Base-by-base conservation (phyloP, 1,139 yeast species). In the Yamadazyma pseudoaaseri region DNA sequence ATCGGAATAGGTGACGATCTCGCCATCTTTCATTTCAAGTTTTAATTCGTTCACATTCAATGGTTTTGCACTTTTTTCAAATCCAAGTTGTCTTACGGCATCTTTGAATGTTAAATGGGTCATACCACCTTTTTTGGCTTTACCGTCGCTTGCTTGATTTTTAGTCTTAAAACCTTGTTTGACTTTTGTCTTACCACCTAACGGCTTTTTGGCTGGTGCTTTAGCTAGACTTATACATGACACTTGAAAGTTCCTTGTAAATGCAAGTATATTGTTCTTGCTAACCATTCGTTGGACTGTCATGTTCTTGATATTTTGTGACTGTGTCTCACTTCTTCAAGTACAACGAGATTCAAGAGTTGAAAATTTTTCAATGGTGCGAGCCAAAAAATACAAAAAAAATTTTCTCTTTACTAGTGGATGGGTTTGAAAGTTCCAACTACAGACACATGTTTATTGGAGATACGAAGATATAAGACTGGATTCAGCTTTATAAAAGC, bases 81-180 rank as follows among this genome's bases (percentile, higher is more conserved):
- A 64, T 11, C 58, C 58, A 41, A 66, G 52, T 5, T 47, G 42
- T 26, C 65, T 50, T 16, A 69, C 70, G 7, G 74, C 73, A 39
- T 67, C 72, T 30, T 51, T 52, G 45, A 67, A 70, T 28, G 47
- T 49, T 31, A 63, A 56, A 43, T 66, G 74, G 40, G 74, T 67
- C 67, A 67, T 67, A 35, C 73, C 72, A 10, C 66, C 60, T 42
- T 65, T 66, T 44, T 61, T 66, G 26, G 51, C 57, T 45, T 58
- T 64, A 21, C 42, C 33, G 15, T 45, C 47, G 17, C 33, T 37
- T 5, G 34, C 27, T 23, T 39, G 49, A 31, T 50, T 43, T 34
- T 48, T 48, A 20, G 44, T 36, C 36, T 54, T 59, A 35, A 47
- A 55, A 20, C 60, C 62, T 34, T 54, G 56, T 40, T 56, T 58